A percentile compares a stretch with the other conserved stretches of the same genome.
Evolutionary conservation across 2,329 filamentous ascomycete genomes (phyloP).

Genomic region (Ophiostoma himal-ulmi): DNA sequence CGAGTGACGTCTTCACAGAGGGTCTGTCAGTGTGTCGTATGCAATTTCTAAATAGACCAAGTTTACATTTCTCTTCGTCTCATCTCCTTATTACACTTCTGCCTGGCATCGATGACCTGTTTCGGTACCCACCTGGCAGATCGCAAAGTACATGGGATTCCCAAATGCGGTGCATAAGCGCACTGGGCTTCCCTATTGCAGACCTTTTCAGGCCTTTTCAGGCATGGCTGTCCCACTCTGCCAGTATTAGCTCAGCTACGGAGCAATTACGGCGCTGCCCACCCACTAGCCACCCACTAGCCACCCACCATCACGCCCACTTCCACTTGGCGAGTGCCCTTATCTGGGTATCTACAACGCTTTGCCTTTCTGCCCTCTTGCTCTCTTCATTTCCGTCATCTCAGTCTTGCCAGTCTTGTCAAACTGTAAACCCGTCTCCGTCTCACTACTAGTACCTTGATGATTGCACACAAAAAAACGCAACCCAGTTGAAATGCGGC

Average conservation of each 20-base stretch:
- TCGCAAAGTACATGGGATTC: slow-evolving; percentile 1
- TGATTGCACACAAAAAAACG: too few species aligned
- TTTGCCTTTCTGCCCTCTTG: not conserved
- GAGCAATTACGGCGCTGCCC: too few species aligned
- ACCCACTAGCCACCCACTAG: too few species aligned
- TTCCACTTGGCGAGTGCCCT: not conserved
- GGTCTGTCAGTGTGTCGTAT: not conserved
- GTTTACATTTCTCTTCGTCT: not conserved
- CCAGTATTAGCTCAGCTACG: too few species aligned
- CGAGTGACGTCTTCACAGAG: not conserved
- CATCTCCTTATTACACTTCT: not conserved
- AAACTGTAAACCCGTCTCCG: too few species aligned
- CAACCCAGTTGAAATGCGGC: not conserved
- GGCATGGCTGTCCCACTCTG: not conserved
- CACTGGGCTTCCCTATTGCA: not conserved
- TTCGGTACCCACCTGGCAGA: not conserved
- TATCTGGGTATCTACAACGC: not conserved
- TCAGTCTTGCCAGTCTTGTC: not conserved
- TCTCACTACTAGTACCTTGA: too few species aligned
- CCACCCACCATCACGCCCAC: not conserved
- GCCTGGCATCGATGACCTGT: not conserved
- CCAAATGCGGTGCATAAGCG: not conserved
- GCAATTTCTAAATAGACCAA: too few species aligned
- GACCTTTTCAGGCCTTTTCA: not conserved
- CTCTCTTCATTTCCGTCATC: not conserved